These are phyloP conservation scores for Gymnopus androsaceus DNA, from an alignment of 1,284 basidiomycete genomes.

Conservation along the genomic window DNA sequence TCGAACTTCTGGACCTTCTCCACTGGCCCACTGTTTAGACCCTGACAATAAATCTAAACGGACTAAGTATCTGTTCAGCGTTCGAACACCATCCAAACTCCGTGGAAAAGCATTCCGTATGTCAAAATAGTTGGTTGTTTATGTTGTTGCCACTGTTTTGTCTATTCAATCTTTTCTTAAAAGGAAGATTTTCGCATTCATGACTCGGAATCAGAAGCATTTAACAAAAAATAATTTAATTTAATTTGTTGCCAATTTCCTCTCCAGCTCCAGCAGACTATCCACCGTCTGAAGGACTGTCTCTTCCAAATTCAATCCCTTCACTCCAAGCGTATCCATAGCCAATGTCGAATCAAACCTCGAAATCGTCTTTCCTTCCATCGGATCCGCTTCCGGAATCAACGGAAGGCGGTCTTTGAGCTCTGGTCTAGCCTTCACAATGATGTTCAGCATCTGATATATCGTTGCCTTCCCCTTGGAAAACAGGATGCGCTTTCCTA, in stretches of 20 bases:
- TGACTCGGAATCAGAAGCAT: too few species aligned
- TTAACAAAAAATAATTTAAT: too few species aligned
- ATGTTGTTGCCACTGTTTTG: too few species aligned
- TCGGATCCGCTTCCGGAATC: not conserved
- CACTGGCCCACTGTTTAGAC: too few species aligned
- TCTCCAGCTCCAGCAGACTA: constrained; percentile 11
- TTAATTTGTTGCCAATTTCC: not conserved
- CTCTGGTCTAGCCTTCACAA: not conserved
- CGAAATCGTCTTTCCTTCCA: not conserved
- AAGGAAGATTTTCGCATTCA: too few species aligned
- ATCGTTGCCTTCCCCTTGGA: not conserved
- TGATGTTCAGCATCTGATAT: not conserved
- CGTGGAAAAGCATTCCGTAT: too few species aligned
- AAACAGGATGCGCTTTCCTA: constrained; percentile 3
- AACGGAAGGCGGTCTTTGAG: not conserved
- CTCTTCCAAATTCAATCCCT: not conserved
- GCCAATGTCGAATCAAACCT: not conserved
- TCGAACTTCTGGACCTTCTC: too few species aligned
- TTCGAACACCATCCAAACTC: too few species aligned
- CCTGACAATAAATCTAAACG: too few species aligned
- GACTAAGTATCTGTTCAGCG: too few species aligned
- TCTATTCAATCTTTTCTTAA: too few species aligned
- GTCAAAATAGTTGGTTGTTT: too few species aligned
- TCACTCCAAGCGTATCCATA: not conserved
- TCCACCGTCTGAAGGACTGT: constrained; percentile 13